Percentiles rank a stretch among this genome's conserved stretches.
phyloP scores from a whole-genome alignment of 2,329 filamentous ascomycete genomes.

The Chaetomiaceae sp. region DNA sequence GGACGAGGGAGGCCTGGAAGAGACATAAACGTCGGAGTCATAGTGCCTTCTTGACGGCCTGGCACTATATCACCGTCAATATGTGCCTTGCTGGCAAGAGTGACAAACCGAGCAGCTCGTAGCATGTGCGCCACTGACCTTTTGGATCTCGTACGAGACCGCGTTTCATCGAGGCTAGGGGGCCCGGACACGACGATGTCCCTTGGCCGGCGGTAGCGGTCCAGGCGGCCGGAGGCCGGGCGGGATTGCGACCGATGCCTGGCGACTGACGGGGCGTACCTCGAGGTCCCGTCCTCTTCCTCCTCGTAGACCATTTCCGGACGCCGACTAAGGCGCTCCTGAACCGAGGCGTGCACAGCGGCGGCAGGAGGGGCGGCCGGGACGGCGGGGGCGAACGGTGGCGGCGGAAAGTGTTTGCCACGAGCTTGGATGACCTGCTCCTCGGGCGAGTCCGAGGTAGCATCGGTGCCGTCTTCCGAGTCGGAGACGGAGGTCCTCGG shows the following conservation, averaged over 20 bases:
- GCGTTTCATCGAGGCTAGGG: conserved; percentile 29
- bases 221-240: conserved; percentile 13
- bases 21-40: conserved; percentile 29
- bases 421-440: conserved; percentile 25
- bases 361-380: conserved; percentile 11
- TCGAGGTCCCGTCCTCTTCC: conserved; percentile 19
- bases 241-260: conserved; percentile 22
- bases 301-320: conserved; percentile 22
- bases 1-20: conserved; percentile 29
- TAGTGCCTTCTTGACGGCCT: conserved; percentile 25
- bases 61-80: not conserved
- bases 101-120: too few species aligned
- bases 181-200: conserved; percentile 16
- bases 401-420: conserved; percentile 13
- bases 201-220: conserved; percentile 18
- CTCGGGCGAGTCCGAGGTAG: conserved; percentile 31
- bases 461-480: conserved; percentile 36
- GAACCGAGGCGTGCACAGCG: conserved; percentile 11
- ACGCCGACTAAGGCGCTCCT: conserved; percentile 19
- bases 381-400: conserved; percentile 26
- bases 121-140: conserved; percentile 18
- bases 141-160: conserved; percentile 22
- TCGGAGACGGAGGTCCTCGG: conserved; percentile 30
- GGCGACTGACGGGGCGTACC: conserved; percentile 18
- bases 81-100: too few species aligned